Conservation (phyloP, 139 green algal genomes). For the Monoraphidium neglectum region DNA sequence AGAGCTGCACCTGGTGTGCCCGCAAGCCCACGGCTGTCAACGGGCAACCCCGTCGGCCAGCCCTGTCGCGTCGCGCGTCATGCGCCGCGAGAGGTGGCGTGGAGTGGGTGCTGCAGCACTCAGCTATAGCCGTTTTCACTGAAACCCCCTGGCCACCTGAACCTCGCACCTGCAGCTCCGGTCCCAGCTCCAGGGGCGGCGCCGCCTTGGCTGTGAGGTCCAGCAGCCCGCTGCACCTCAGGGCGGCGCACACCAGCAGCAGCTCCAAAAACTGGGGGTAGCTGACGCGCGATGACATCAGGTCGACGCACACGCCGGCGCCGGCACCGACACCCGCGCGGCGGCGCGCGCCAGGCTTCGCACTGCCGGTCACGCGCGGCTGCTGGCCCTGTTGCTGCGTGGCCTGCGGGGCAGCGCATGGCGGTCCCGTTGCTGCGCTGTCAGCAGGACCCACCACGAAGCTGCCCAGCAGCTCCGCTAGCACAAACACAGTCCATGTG, state of each 20-base stretch:
- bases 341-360: too few species aligned
- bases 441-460: not conserved
- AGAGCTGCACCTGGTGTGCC: too few species aligned
- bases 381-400: not conserved
- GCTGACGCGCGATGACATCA: constrained; percentile 18
- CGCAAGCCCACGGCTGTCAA: too few species aligned
- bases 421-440: too few species aligned
- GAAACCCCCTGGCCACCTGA: not conserved
- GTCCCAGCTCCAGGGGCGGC: not conserved
- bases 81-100: too few species aligned
- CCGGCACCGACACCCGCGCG: too few species aligned
- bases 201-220: constrained; percentile 16
- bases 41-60: too few species aligned
- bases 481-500: constrained; percentile 21
- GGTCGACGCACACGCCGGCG: not conserved
- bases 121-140: too few species aligned
- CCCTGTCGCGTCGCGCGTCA: too few species aligned
- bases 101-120: too few species aligned
- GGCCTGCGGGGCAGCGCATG: not conserved
- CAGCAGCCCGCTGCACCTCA: not conserved
- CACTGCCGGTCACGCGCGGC: not conserved
- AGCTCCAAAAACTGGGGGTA: constrained; percentile 63
- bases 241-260: constrained; percentile 38
- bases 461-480: constrained; percentile 32
- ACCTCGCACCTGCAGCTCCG: constrained; percentile 25